Percentiles rank a stretch among this genome's conserved stretches.
These are phyloP conservation scores for Diospyros kaki DNA, from an alignment of 148 eudicot species.

Conservation along the genomic window DNA sequence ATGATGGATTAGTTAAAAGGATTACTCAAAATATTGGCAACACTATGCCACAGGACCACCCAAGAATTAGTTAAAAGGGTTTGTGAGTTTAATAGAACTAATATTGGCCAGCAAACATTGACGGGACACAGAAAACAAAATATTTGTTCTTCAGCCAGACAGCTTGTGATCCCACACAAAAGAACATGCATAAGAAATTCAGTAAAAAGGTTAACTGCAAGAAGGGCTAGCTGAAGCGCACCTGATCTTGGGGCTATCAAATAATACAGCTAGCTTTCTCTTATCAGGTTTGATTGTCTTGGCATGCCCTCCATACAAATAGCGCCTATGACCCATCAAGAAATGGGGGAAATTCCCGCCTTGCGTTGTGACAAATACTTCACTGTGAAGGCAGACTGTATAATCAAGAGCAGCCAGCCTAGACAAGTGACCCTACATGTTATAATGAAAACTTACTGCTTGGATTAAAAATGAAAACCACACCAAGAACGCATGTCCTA, in stretches of 20 bases:
- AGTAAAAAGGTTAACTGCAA: not conserved
- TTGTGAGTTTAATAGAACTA: too few relatives aligned
- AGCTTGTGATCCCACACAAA: not conserved
- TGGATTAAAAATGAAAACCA: not conserved
- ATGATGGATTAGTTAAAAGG: too few relatives aligned
- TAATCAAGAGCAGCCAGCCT: conserved; percentile 98
- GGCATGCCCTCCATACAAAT: conserved; percentile 84
- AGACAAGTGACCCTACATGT: conserved; percentile 77
- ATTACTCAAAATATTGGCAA: too few relatives aligned
- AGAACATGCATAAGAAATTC: not conserved
- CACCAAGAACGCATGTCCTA: not conserved
- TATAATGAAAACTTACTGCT: not conserved
- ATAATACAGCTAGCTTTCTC: conserved; percentile 73
- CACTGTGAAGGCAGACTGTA: conserved; percentile 93
- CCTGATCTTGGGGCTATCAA: conserved; percentile 89
- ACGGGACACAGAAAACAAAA: not conserved
- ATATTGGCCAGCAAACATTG: too few relatives aligned
- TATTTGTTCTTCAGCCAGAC: not conserved
- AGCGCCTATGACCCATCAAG: conserved; percentile 92
- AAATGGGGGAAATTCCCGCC: conserved; percentile 99
- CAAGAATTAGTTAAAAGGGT: too few relatives aligned
- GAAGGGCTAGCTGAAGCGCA: conserved; percentile 20
- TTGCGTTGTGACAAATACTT: conserved; percentile 93
- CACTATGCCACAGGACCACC: too few relatives aligned
- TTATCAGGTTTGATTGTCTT: conserved; percentile 88